phyloP scores from a whole-genome alignment of 495 filamentous ascomycete genomes.

The Beverwykella pulmonaria region DNA sequence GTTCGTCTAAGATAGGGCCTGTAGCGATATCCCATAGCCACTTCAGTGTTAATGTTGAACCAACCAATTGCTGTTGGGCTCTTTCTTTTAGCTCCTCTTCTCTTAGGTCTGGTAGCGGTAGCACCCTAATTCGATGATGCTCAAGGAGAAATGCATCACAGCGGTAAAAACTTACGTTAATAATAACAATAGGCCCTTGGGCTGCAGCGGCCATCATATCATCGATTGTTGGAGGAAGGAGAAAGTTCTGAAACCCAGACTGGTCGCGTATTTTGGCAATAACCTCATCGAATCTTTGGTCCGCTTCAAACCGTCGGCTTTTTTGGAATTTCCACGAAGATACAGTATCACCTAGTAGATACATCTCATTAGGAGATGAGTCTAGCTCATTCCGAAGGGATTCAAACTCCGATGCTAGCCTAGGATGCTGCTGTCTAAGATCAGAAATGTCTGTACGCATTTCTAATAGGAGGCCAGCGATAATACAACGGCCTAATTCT shows the following conservation, averaged over 20 bases:
- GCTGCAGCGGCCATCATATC: not conserved
- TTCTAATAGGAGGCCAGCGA: slow-evolving; percentile 24
- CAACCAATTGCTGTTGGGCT: too few relatives aligned
- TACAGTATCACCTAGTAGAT: not conserved
- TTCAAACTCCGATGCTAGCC: slow-evolving; percentile 7
- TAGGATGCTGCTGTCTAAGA: slow-evolving; percentile 24
- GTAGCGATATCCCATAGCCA: slow-evolving; percentile 17
- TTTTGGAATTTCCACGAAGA: not conserved
- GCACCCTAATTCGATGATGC: not conserved
- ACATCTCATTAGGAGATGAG: not conserved
- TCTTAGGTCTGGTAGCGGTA: not conserved
- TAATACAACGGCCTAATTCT: slow-evolving; percentile 30
- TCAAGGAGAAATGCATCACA: not conserved
- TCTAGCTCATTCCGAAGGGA: slow-evolving; percentile 14
- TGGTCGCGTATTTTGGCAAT: not conserved
- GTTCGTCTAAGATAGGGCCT: slow-evolving; percentile 6
- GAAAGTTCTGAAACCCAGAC: not conserved
- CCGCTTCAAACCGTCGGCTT: not conserved
- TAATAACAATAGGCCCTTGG: not conserved
- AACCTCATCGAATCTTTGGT: not conserved
- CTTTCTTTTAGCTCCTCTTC: too few relatives aligned
- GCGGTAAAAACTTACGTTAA: not conserved
- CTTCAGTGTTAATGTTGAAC: not conserved
- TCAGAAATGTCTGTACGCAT: slow-evolving; percentile 28
- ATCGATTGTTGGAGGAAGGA: not conserved